Conservation (phyloP, 2,329 filamentous ascomycete genomes). For the Coniochaeta prunicola region DNA sequence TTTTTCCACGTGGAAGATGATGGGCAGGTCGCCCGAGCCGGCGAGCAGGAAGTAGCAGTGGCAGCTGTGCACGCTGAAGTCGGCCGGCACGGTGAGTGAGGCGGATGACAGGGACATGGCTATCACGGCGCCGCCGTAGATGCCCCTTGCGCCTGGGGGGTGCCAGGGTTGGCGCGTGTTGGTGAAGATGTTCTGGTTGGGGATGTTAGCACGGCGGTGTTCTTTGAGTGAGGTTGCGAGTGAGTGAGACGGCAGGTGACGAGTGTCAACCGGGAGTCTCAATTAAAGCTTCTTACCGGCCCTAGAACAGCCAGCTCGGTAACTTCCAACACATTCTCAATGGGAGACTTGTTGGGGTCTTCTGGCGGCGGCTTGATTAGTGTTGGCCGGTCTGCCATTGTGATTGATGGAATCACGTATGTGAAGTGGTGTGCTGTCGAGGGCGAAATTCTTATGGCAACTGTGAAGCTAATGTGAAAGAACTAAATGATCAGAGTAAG, state of each 20-base stretch:
- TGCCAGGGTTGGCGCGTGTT: constrained; percentile 91
- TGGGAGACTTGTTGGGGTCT: constrained; percentile 65
- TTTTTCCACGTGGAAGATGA: constrained; percentile 91
- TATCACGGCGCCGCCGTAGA: constrained; percentile 90
- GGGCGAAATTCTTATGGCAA: neutral
- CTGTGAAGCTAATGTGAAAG: neutral
- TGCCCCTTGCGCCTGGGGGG: constrained; percentile 81
- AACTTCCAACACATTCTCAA: constrained; percentile 85
- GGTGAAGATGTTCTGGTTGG: constrained; percentile 74
- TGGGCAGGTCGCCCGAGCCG: constrained; percentile 74
- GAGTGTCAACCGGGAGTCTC: neutral
- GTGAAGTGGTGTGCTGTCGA: no score
- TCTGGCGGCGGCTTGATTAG: constrained; percentile 69
- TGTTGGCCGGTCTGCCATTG: constrained; percentile 36
- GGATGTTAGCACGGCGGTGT: neutral
- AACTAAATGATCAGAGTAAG: neutral
- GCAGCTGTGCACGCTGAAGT: constrained; percentile 89
- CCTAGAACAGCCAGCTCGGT: constrained; percentile 71
- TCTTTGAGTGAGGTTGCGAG: neutral
- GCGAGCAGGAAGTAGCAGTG: constrained; percentile 98
- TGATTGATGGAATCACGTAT: neutral
- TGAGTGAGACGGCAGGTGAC: neutral
- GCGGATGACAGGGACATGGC: constrained; percentile 85
- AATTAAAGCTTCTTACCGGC: constrained; percentile 43
- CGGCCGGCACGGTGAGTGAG: constrained; percentile 72